Conservation (phyloP, 2,329 filamentous ascomycete genomes). For the Trichoderma hamatum region DNA sequence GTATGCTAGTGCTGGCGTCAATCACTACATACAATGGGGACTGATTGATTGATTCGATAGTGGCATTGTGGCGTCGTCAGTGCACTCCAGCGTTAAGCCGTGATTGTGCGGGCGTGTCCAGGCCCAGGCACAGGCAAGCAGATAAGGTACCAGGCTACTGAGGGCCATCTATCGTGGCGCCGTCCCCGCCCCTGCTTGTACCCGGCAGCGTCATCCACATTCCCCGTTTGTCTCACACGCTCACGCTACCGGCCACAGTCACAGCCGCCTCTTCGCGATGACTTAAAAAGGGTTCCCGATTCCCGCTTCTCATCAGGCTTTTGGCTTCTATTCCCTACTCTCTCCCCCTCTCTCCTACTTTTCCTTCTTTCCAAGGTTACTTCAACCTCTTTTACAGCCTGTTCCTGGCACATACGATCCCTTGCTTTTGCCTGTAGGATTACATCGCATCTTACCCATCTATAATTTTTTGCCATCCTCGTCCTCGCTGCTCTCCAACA, state of each 20-base stretch:
- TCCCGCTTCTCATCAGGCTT: constrained; percentile 2
- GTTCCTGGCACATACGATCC: background rate
- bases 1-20: background rate
- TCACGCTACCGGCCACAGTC: background rate
- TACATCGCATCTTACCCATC: background rate
- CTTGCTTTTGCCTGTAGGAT: background rate
- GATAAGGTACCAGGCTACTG: background rate
- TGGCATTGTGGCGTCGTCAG: background rate
- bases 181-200: background rate
- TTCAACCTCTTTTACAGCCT: background rate
- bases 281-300: constrained; percentile 18
- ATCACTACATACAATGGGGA: no score
- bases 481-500: constrained; percentile 27
- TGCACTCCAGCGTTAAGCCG: background rate
- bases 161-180: constrained; percentile 3
- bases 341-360: background rate
- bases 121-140: background rate
- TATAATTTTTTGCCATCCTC: background rate
- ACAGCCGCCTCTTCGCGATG: constrained; percentile 12
- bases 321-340: background rate
- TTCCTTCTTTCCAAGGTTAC: background rate
- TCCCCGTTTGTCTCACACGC: constrained; percentile 10
- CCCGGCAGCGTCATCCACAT: constrained; percentile 22
- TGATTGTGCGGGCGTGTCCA: background rate
- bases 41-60: background rate